Conservation (phyloP, 148 eudicot genomes). For the Heliamphora exappendiculata region DNA sequence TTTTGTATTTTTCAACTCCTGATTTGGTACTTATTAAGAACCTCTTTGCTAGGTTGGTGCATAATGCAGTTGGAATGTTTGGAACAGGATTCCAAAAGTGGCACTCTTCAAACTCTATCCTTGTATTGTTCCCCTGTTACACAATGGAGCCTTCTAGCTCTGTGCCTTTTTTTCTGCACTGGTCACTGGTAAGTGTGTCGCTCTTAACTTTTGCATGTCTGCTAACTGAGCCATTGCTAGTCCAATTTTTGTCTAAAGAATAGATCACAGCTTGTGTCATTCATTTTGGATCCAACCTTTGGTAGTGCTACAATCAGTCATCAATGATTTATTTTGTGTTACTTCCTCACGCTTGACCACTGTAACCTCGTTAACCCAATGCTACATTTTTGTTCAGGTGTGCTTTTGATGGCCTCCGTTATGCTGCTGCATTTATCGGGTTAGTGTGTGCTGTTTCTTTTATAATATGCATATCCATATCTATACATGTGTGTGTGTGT, state of each 20-base stretch:
- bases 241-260: neutral
- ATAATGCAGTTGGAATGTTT: slow-evolving; percentile 47
- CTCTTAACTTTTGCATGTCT: neutral
- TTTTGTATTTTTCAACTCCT: neutral
- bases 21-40: slow-evolving; percentile 3
- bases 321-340: neutral
- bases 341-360: neutral
- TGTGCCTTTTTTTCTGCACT: slow-evolving; percentile 77
- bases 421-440: slow-evolving; percentile 97
- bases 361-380: neutral
- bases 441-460: slow-evolving; percentile 22
- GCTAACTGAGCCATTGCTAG: neutral
- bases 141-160: slow-evolving; percentile 85
- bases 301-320: neutral
- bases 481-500: neutral
- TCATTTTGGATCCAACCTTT: neutral
- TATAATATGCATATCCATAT: neutral
- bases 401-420: slow-evolving; percentile 94
- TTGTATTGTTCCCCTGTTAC: slow-evolving; percentile 56
- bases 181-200: slow-evolving; percentile 72
- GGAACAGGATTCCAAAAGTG: slow-evolving; percentile 31
- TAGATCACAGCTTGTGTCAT: neutral
- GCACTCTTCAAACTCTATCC: slow-evolving; percentile 24
- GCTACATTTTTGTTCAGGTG: slow-evolving; percentile 46
- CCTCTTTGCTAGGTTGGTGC: slow-evolving; percentile 59